Base-by-base conservation (phyloP, 2,329 filamentous ascomycete species). In the Penicillium sp. region DNA sequence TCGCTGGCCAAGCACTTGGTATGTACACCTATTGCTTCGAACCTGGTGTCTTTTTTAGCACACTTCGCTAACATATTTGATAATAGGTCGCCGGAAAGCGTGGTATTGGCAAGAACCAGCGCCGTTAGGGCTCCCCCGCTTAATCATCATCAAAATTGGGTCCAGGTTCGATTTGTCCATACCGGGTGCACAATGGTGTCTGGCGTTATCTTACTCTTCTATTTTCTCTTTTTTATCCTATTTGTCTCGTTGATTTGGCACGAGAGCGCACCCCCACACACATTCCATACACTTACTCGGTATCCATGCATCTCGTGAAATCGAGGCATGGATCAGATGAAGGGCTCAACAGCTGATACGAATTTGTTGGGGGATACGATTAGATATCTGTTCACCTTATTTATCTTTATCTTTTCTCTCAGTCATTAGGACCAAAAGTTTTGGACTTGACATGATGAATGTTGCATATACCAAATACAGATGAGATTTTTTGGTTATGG, bases 1-100 rank as follows among this genome's bases (percentile, higher is more conserved):
- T 85, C 91, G 56, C 80, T 96, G 79, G 87, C 89, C 65, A 99
- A 96, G 82, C 95, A 98, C 82, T 84, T 99, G 86, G 89, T 96
- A 85, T 78, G 89, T 85, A 40, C 54, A 22, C 37, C 35, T 35
- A 33, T 26, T 30, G 28, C 45, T 30, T 25, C 8, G 8, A 38
- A 8, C n/a, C 4, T 52, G 19, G 2, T 14, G 28, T 42, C n/a
- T 38, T 6, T 14, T 4, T 10, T 16, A 8, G 37, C 52, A 43
- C 55, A 52, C 64, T 64, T 28, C 11, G 22, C 64, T 72, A 70
- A 70, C 80, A 79, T 73, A 42, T 52, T 49, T 51, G 65, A 11
- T 49, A 55, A 55, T 65, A 93, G 91, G 88, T 92, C 76, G 84
- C 90, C 63, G 95, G 95, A 72, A 99, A 98, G 85, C 90, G 95